phyloP scores from a whole-genome alignment of 1,284 basidiomycete genomes.

The Papiliotrema terrestris region DNA sequence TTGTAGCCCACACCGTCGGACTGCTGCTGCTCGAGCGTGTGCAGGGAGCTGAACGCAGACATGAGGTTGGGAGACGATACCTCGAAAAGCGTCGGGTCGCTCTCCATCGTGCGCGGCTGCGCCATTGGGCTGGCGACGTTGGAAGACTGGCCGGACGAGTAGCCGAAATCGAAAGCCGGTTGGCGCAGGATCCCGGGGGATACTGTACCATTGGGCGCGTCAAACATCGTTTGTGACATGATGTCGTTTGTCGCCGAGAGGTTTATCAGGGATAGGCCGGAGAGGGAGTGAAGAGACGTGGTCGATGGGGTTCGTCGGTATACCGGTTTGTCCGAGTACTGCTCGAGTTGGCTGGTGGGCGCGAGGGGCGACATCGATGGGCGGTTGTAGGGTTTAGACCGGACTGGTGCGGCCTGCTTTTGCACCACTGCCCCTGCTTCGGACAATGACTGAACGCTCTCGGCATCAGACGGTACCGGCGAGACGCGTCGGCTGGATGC shows the following conservation, averaged over 20 bases:
- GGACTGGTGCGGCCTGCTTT: constrained; percentile 38
- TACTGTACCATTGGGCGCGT: constrained; percentile 22
- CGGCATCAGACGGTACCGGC: constrained; percentile 40
- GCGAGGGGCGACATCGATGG: constrained; percentile 33
- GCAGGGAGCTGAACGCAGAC: constrained; percentile 4
- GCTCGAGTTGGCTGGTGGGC: constrained; percentile 21
- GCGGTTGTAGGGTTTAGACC: constrained; percentile 43
- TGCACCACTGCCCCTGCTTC: constrained; percentile 41
- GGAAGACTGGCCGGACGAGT: constrained; percentile 10
- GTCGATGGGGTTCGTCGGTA: constrained; percentile 29
- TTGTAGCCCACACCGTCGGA: constrained; percentile 7
- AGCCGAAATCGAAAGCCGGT: constrained; percentile 29
- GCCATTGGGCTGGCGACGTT: constrained; percentile 22
- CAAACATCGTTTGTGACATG: background rate
- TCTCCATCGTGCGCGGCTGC: constrained; percentile 2
- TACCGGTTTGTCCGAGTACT: constrained; percentile 13
- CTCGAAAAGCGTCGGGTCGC: constrained; percentile 5
- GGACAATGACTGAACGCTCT: constrained; percentile 38
- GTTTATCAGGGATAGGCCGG: background rate
- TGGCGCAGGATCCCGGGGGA: constrained; percentile 34
- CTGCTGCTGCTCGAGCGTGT: constrained; percentile 5
- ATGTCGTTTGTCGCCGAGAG: constrained; percentile 1
- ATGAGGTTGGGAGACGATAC: background rate
- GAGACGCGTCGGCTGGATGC: constrained; percentile 38
- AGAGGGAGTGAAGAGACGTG: constrained; percentile 20